Evolutionary conservation across 2,329 filamentous ascomycete genomes (phyloP).

Genomic region (Lojkania enalia): DNA sequence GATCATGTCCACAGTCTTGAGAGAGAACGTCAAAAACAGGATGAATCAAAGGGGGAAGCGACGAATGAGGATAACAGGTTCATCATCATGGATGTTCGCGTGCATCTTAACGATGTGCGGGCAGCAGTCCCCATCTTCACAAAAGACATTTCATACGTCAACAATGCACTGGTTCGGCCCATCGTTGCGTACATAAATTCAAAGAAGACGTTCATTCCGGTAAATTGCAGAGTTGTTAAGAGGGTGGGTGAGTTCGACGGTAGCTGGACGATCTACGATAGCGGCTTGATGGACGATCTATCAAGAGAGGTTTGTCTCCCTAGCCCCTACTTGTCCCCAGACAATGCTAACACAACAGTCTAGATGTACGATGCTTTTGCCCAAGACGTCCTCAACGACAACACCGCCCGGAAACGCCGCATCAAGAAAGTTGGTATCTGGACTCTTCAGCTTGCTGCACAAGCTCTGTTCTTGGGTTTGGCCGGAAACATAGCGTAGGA

Average conservation of each 20-base stretch:
- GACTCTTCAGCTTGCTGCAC: constrained; percentile 88
- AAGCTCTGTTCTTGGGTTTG: constrained; percentile 93
- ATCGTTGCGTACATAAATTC: constrained; percentile 99
- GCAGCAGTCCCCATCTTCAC: constrained; percentile 93
- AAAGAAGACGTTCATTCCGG: constrained; percentile 90
- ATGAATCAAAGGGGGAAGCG: constrained; percentile 13
- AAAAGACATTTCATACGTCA: constrained; percentile 88
- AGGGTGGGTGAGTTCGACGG: constrained; percentile 87
- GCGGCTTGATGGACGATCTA: constrained; percentile 89
- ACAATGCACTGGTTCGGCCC: constrained; percentile 90
- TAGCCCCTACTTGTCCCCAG: not conserved
- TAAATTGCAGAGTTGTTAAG: constrained; percentile 93
- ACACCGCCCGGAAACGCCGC: constrained; percentile 79
- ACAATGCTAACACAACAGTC: constrained; percentile 9
- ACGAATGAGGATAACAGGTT: constrained; percentile 69
- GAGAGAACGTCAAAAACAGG: constrained; percentile 24
- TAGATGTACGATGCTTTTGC: constrained; percentile 91
- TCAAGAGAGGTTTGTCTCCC: constrained; percentile 69
- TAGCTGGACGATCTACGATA: constrained; percentile 92
- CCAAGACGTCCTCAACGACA: constrained; percentile 85
- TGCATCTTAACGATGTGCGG: constrained; percentile 92
- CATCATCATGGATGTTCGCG: constrained; percentile 90
- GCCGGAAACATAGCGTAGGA: constrained; percentile 71
- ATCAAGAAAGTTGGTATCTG: constrained; percentile 97
- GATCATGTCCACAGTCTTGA: constrained; percentile 40